Conservation (phyloP, 2,329 filamentous ascomycete species). For the Eutypa lata region DNA sequence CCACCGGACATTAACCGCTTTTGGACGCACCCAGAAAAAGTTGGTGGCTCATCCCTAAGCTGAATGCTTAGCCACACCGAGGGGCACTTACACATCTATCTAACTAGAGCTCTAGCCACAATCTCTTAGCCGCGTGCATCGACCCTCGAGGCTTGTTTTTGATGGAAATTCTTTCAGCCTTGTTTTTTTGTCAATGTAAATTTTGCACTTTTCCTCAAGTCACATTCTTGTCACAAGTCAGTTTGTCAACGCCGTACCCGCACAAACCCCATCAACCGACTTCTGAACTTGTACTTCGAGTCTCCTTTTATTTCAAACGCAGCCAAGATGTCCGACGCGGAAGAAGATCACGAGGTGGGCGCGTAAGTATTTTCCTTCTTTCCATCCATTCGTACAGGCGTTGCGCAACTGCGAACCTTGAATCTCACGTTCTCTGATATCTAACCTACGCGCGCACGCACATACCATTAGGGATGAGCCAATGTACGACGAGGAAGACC, state of each 20-base stretch:
- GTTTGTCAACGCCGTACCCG: constrained; percentile 11
- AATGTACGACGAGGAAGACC: constrained; percentile 67
- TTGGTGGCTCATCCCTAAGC: too few relatives aligned
- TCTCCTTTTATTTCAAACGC: constrained; percentile 1
- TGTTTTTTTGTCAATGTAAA: constrained; percentile 12
- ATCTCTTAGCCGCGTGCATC: neutral
- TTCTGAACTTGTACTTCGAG: constrained; percentile 5
- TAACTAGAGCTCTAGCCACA: neutral
- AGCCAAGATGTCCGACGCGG: constrained; percentile 28
- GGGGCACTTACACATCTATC: too few relatives aligned
- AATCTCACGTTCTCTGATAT: neutral
- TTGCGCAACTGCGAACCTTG: constrained; percentile 1
- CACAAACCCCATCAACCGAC: constrained; percentile 3
- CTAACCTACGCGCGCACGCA: constrained; percentile 4
- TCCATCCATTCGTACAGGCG: too few relatives aligned
- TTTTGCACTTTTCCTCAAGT: constrained; percentile 20
- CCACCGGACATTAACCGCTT: too few relatives aligned
- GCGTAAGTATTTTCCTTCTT: constrained; percentile 15
- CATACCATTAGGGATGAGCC: constrained; percentile 59
- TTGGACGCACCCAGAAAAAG: too few relatives aligned
- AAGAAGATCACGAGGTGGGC: constrained; percentile 26
- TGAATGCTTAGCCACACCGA: neutral
- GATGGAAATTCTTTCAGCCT: constrained; percentile 23
- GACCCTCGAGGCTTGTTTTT: neutral
- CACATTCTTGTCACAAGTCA: constrained; percentile 6